Evolutionary conservation across 2,329 filamentous ascomycete genomes (phyloP), one percentile per base, ranked within the genome.

Genomic region (Claviceps maximensis): DNA sequence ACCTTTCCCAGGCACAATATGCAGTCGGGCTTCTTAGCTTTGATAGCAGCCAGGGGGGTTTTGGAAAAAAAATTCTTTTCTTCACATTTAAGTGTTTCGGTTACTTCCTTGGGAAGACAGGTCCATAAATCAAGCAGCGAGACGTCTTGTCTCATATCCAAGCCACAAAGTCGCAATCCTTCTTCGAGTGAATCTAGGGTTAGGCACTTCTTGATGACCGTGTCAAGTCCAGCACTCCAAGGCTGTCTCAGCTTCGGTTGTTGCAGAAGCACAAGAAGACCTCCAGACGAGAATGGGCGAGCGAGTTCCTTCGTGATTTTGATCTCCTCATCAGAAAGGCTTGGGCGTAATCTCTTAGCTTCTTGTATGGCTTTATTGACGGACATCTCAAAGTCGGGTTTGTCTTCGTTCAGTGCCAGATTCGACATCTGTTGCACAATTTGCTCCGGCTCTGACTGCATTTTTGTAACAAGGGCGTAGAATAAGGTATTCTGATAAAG

Each of bases 41-140:
- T 7, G 15, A 38, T n/a, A n/a, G 36, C 36, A n/a, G 15, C 36
- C 17, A 38, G 3, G 15, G n/a, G 4, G 2, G n/a, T 2, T 6
- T n/a, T 0, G 17, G 1, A 6, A n/a, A 38, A 38, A 1, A 1
- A 1, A 5, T 38, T 8, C 15, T 8, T 8, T n/a, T 3, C 7
- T 9, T 8, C 17, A 38, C 4, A 17, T 4, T 38, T 15, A 7
- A 17, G 33, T 15, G 13, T 5, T 1, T 15, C 17, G 33, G 36
- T 38, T 7, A 38, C 15, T 5, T 9, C 4, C 36, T 38, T 9
- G 15, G 36, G 36, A 8, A 38, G 36, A n/a, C 36, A 38, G 15
- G 17, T 5, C 36, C 36, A 38, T n/a, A n/a, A n/a, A 38, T 38
- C 36, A 38, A 38, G 15, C 36, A 38, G 36, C 15, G 36, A 38